phyloP scores from a whole-genome alignment of 495 filamentous ascomycete species.

The Amphirosellinia nigrospora region DNA sequence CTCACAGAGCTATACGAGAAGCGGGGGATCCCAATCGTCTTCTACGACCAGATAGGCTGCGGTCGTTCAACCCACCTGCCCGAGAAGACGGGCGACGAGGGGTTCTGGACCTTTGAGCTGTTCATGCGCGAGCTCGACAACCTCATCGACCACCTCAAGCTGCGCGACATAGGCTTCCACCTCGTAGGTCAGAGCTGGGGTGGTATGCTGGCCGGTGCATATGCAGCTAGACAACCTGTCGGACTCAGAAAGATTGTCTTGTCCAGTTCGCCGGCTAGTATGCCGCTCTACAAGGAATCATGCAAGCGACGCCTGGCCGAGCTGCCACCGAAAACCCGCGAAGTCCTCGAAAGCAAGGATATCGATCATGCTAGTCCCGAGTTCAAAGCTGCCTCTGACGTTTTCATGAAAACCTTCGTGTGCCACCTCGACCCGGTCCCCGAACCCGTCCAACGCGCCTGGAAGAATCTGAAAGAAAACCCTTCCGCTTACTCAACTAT shows the following conservation, averaged over 20 bases:
- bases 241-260: too few species aligned
- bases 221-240: conserved; percentile 33
- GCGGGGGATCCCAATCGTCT: conserved; percentile 48
- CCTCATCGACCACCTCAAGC: conserved; percentile 45
- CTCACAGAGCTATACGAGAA: conserved; percentile 43
- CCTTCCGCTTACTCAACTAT: conserved; percentile 53
- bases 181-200: conserved; percentile 54
- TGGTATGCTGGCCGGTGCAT: conserved; percentile 51
- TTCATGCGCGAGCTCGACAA: conserved; percentile 58
- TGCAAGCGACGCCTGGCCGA: conserved; percentile 24
- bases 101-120: conserved; percentile 56
- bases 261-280: conserved; percentile 24
- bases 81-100: conserved; percentile 46
- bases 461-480: conserved; percentile 47
- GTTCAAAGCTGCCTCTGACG: conserved; percentile 47
- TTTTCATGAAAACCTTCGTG: conserved; percentile 32
- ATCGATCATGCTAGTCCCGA: conserved; percentile 45
- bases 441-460: conserved; percentile 34
- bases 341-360: too few species aligned
- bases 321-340: conserved; percentile 29
- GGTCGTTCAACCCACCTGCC: conserved; percentile 52
- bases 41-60: conserved; percentile 61
- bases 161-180: conserved; percentile 10
- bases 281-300: conserved; percentile 10
- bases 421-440: conserved; percentile 47